Evolutionary conservation across 495 filamentous ascomycete genomes (phyloP), one percentile per base, ranked within the genome.

Genomic region (Lophium mytilinum): DNA sequence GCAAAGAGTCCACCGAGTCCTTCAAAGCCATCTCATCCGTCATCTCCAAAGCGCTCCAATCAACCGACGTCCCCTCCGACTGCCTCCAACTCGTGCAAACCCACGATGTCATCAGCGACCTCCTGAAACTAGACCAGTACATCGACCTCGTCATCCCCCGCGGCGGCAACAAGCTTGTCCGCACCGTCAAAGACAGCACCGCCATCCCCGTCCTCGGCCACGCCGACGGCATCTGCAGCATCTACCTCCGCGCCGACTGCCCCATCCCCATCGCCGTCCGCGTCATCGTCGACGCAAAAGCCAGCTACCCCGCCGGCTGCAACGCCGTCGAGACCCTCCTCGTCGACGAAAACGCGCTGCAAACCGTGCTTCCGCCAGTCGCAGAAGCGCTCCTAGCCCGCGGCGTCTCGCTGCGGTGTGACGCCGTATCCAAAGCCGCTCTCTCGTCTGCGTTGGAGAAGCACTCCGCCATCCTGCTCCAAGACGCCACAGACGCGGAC

Each of bases 101-200:
- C 7, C 82, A 92, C 57, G 93, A 96, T 67, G 89, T 83, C 4
- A 87, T 99, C 55, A 84, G 85, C 37, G 81, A 89, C 52, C 81
- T 99, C 0, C 80, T 99, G 5, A 82, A 80, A 35, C 84, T 90
- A 41, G 90, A 96, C 62, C 76, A 80, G 37, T 81, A 88, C 62
- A 93, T 99, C 64, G 93, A 99, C 69, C 83, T 99, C 6, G 91
- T 95, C 52, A 95, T 99, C 54, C 93, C 93, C 4, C 81, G 93
- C 37, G 93, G 93, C 35, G 89, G 87, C 37, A 97, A 96, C 68
- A 90, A 96, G 37, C 81, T 99, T 7, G 93, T 99, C 40, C 80
- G 87, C 14, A 89, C 84, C 71, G 87, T 96, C 70, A 94, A 97
- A 66, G 78, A 85, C 37, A 83, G 86, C 60, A 96, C 93, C 52